phyloP scores from a whole-genome alignment of 75 land plant species.

The Larix kaempferi region DNA sequence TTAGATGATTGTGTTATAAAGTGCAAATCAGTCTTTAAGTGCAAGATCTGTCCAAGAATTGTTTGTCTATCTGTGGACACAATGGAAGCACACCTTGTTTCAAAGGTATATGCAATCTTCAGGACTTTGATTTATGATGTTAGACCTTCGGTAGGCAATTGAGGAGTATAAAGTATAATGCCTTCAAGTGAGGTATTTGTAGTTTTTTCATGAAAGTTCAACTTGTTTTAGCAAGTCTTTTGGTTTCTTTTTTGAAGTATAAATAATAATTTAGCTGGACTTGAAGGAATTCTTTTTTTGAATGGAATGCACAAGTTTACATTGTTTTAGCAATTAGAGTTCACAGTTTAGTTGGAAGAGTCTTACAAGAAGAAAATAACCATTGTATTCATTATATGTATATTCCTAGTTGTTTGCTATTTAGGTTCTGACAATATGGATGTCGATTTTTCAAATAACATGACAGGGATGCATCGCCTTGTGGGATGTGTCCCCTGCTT shows the following conservation, averaged over 20 bases:
- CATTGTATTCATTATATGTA: not conserved
- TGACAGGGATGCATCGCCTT: too few relatives aligned
- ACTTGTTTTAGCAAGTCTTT: not conserved
- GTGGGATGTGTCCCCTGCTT: too few relatives aligned
- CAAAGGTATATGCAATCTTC: conserved; percentile 46
- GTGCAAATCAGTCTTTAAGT: conserved; percentile 60
- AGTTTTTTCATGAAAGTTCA: not conserved
- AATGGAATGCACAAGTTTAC: not conserved
- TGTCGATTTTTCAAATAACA: too few relatives aligned
- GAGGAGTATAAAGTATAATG: not conserved
- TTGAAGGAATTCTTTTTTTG: not conserved
- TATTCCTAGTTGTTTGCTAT: not conserved
- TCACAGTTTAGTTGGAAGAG: not conserved
- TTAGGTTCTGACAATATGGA: not conserved
- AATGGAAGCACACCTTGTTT: conserved; percentile 53
- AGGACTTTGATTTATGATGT: not conserved
- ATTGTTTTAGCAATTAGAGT: not conserved
- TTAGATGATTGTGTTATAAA: conserved; percentile 35
- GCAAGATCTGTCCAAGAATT: conserved; percentile 66
- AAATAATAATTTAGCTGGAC: not conserved
- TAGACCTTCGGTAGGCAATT: not conserved
- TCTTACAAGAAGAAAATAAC: not conserved
- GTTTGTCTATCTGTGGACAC: conserved; percentile 59
- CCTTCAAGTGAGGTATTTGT: not conserved
- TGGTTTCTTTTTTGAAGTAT: not conserved